phyloP scores from a whole-genome alignment of 441 rosid species.

The Erodium chrysanthum region DNA sequence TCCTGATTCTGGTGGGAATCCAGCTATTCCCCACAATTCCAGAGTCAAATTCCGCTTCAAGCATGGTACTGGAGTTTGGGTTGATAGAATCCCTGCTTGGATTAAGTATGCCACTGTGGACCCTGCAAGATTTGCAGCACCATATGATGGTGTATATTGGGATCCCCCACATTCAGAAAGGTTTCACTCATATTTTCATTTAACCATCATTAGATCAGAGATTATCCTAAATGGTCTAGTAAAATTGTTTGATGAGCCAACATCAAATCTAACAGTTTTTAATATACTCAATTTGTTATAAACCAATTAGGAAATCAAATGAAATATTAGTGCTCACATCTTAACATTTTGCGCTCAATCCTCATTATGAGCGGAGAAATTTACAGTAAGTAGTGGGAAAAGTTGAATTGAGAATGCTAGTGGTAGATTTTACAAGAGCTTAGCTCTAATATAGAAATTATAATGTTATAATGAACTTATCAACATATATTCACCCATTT shows the following conservation, averaged over 20 bases:
- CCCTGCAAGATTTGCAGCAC: constrained; percentile 52
- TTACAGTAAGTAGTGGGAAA: background rate
- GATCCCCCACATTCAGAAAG: constrained; percentile 65
- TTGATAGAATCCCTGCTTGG: constrained; percentile 80
- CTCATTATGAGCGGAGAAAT: background rate
- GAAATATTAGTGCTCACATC: constrained; percentile 1
- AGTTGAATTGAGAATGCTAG: constrained; percentile 2
- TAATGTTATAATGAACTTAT: constrained; percentile 1
- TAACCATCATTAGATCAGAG: constrained; percentile 4
- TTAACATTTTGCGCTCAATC: background rate
- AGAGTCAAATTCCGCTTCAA: constrained; percentile 66
- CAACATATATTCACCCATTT: background rate
- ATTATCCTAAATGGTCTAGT: constrained; percentile 2
- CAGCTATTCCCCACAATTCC: constrained; percentile 68
- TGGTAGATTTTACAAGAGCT: constrained; percentile 1
- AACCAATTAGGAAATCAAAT: background rate
- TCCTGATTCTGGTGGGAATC: constrained; percentile 45
- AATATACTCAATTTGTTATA: background rate
- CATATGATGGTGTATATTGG: constrained; percentile 82
- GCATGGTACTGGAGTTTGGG: constrained; percentile 51
- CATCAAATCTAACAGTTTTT: background rate
- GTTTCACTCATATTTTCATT: constrained; percentile 22
- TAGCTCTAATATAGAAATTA: background rate
- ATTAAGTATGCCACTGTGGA: constrained; percentile 58
- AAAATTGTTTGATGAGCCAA: constrained; percentile 2